Evolutionary conservation across 2,329 filamentous ascomycete species (phyloP), one percentile per base, ranked within the genome.

Genomic region (Apiospora arundinis): DNA sequence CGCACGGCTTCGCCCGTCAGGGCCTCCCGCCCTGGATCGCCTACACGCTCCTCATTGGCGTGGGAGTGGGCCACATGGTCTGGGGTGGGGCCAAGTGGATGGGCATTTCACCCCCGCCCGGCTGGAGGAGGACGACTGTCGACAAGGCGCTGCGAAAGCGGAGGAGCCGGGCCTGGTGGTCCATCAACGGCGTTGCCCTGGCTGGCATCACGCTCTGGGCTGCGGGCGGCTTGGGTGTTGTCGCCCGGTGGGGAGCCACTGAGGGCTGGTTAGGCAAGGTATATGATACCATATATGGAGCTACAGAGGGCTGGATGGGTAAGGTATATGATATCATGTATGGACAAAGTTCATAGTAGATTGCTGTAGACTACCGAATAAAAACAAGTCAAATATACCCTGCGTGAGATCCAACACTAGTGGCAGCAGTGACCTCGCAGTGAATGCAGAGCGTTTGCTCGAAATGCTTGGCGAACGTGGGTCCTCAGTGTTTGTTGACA

Each of bases 31-130:
- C 92, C n/a, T 92, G 90, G 80, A 76, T 87, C 0, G 91, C 92
- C 1, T 97, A 97, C 80, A 77, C 1, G 87, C 90, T 1, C 9
- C 85, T 98, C 67, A 84, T 97, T 8, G 84, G 84, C 21, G 82
- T 92, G 0, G 92, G 91, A 0, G 91, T 89, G 32, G 93, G 91
- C 72, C 95, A 98, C 83, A 91, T 95, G 80, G 89, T 93, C 9
- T 97, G 94, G 90, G 95, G 95, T 2, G 90, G 90, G 82, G 93
- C 94, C n/a, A 92, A 90, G 81, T 98, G 94, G 93, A 83, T 95
- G 72, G 90, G 90, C 0, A 84, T 88, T 66, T 86, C 91, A 68
- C 91, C 92, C 25, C 85, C 86, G 1, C 85, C 84, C 74, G 87
- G 81, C 76, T 89, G 80, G 83, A 84, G 76, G 79, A 82, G 76